Evolutionary conservation across 352 stramenopile genomes (phyloP).

Genomic region (Pythium rhizo-oryzae): DNA sequence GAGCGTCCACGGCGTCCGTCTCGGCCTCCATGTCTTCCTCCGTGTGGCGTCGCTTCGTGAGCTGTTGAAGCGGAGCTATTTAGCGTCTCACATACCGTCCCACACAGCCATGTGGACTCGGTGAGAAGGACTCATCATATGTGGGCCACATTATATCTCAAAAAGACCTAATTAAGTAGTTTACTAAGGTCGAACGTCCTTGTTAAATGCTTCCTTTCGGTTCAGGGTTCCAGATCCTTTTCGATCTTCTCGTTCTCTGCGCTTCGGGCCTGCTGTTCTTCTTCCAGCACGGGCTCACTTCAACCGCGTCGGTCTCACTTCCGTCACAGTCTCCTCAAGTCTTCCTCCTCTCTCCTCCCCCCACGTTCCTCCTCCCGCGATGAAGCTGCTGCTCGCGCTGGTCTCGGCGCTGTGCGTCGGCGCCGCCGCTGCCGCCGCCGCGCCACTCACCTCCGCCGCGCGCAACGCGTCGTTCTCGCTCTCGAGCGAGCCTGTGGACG

Average conservation of each 20-base stretch:
- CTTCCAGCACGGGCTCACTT: conserved; percentile 9
- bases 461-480: conserved; percentile 49
- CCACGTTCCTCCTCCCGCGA: conserved; percentile 3
- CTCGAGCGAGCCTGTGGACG: conserved; percentile 54
- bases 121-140: neutral
- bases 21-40: neutral
- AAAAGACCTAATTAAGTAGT: neutral
- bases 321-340: conserved; percentile 1
- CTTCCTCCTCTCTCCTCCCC: conserved; percentile 6
- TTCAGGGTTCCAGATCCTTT: too few species aligned
- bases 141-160: neutral
- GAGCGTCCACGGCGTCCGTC: neutral
- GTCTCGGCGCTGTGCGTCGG: conserved; percentile 7
- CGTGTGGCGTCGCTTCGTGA: conserved; percentile 1
- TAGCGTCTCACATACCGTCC: neutral
- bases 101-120: neutral
- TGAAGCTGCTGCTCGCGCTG: conserved; percentile 26
- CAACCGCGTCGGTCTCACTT: neutral
- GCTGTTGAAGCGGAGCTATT: neutral
- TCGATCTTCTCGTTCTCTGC: too few species aligned
- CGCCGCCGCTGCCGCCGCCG: neutral
- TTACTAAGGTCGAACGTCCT: neutral
- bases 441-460: neutral
- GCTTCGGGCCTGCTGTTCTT: neutral
- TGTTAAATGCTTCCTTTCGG: neutral